These are phyloP conservation scores for Smallanthus sonchifolius DNA, from an alignment of 129 eudicot genomes.

Conservation along the genomic window DNA sequence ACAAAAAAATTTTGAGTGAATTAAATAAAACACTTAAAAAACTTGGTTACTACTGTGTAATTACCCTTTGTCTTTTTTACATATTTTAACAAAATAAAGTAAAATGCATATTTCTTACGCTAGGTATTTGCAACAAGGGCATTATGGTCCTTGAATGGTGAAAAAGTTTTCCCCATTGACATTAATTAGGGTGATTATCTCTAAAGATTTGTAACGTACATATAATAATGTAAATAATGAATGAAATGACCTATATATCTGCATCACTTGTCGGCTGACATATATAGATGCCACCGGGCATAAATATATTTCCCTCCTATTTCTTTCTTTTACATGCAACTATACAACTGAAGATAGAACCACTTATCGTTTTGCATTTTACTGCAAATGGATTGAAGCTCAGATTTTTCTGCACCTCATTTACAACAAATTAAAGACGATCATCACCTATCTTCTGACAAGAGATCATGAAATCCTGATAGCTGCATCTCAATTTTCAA, in stretches of 20 bases:
- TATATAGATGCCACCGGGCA: conserved; percentile 40
- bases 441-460: too few relatives aligned
- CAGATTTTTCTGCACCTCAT: conserved; percentile 10
- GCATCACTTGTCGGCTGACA: conserved; percentile 21
- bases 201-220: background rate
- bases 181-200: background rate
- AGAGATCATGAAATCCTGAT: background rate
- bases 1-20: too few relatives aligned
- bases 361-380: background rate
- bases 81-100: too few relatives aligned
- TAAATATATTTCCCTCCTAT: conserved; percentile 20
- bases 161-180: background rate
- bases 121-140: too few relatives aligned
- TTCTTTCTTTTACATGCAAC: conserved; percentile 17
- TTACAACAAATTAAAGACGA: background rate
- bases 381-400: background rate
- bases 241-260: background rate
- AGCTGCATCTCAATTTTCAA: conserved; percentile 7
- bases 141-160: too few relatives aligned
- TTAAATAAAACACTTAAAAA: too few relatives aligned
- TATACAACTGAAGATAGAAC: conserved; percentile 6
- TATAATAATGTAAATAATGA: background rate
- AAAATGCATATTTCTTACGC: too few relatives aligned
- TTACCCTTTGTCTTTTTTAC: too few relatives aligned
- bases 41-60: too few relatives aligned